These are phyloP conservation scores for Plantago rigida DNA, from an alignment of 305 asterid genomes.

Conservation along the genomic window DNA sequence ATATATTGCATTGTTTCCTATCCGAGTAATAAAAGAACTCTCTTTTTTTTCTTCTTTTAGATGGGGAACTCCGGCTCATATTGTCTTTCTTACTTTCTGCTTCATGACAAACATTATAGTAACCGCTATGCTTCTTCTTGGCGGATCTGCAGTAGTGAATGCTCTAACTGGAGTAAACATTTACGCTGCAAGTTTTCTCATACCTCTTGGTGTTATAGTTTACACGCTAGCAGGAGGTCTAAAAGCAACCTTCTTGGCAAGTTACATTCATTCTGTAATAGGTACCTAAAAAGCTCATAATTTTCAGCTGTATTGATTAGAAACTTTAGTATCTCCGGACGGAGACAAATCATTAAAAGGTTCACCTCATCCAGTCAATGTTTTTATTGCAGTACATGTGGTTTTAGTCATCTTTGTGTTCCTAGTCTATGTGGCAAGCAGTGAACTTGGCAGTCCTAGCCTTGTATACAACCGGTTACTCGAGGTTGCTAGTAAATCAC, in stretches of 20 bases:
- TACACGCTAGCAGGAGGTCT: conserved; percentile 87
- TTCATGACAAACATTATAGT: conserved; percentile 78
- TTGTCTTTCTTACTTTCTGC: conserved; percentile 72
- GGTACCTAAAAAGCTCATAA: conserved; percentile 31
- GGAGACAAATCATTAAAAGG: neutral
- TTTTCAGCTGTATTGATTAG: neutral
- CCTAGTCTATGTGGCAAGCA: conserved; percentile 64
- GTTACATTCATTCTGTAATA: conserved; percentile 82
- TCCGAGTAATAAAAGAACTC: neutral
- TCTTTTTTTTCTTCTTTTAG: conserved; percentile 29
- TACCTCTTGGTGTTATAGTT: conserved; percentile 73
- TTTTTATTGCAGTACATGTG: conserved; percentile 53
- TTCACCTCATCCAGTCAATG: neutral
- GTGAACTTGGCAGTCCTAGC: conserved; percentile 76
- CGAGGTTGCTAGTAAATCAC: conserved; percentile 59
- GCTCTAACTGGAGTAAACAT: conserved; percentile 82
- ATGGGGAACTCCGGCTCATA: conserved; percentile 88
- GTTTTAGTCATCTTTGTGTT: conserved; percentile 70
- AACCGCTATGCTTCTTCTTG: conserved; percentile 89
- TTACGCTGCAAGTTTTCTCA: conserved; percentile 84
- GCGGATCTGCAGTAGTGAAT: conserved; percentile 83
- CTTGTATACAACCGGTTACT: conserved; percentile 50
- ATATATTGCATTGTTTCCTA: neutral
- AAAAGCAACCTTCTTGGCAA: conserved; percentile 86
- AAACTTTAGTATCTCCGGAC: neutral